Evolutionary conservation across 306 rosid genomes (phyloP), one percentile per base, ranked within the genome.

Genomic region (Albizia julibrissin): DNA sequence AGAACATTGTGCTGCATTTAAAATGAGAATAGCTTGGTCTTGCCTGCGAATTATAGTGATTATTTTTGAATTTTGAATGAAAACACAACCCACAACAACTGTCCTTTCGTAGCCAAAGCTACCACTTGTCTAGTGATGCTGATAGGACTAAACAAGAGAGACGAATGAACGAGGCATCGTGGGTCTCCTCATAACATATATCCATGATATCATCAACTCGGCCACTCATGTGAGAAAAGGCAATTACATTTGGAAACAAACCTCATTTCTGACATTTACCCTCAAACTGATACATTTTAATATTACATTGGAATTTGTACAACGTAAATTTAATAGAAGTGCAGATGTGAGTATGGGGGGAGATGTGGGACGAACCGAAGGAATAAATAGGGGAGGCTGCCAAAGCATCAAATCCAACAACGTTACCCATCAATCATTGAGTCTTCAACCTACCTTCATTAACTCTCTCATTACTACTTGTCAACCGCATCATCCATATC

Each of bases 391-490:
- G 79, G 12, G 7, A 79, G n/a, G 67, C 58, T 5, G 4, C 56
- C 56, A 50, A 16, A 16, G n/a, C 71, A 84, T 1, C 31, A n/a
- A 59, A 10, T 24, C 90, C 90, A 86, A 86, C 94, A 3, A 43
- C 1, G 80, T 58, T 6, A 10, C 61, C 83, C 14, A 3, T 4
- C 15, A 59, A 22, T 7, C 64, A 56, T n/a, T 56, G 49, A 13
- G 27, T 56, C 80, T 52, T 84, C 75, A 12, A 4, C 79, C 31
- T 18, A 61, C 31, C 29, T 46, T 26, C 31, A 39, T 76, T 88
- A 78, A 91, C 76, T 82, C 46, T 29, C 88, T 90, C 82, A 85
- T 83, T 3, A 16, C 69, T 83, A 18, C 73, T 83, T 72, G 80
- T 43, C 90, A 91, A 70, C 97, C 0, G 43, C 18, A 46, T 79